A percentile compares a stretch with the other conserved stretches of the same genome.
Evolutionary conservation across 768 basidiomycete genomes (phyloP).

Genomic region (Mycena venus): DNA sequence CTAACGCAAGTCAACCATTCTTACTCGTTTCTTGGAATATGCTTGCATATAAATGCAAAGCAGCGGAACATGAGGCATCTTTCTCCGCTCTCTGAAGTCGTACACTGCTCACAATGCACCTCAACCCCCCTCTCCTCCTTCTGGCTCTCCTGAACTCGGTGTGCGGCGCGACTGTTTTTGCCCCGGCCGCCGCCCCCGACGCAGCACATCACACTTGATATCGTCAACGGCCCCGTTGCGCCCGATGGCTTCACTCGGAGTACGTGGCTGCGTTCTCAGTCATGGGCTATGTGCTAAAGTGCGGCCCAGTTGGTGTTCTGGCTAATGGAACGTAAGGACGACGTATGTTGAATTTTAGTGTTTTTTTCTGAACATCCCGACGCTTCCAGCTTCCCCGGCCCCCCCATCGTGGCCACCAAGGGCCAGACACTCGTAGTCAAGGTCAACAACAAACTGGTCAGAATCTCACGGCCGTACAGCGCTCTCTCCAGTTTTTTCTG

Average conservation of each 20-base stretch:
- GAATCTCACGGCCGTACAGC: neutral
- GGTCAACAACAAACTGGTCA: constrained; percentile 26
- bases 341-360: neutral
- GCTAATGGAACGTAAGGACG: constrained; percentile 22
- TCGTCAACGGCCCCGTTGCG: constrained; percentile 48
- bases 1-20: neutral
- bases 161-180: constrained; percentile 5
- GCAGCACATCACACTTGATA: constrained; percentile 36
- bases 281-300: neutral
- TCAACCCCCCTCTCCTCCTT: neutral
- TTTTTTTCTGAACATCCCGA: neutral
- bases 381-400: constrained; percentile 23
- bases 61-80: neutral
- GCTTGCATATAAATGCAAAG: neutral
- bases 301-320: neutral
- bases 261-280: constrained; percentile 1
- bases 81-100: neutral
- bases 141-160: constrained; percentile 9
- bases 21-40: neutral
- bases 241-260: constrained; percentile 50
- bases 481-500: neutral
- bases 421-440: constrained; percentile 20
- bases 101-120: constrained; percentile 4
- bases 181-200: neutral
- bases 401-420: constrained; percentile 18